Evolutionary conservation across 176 grass and related monocot genomes (phyloP).

Genomic region (Oryza officinalis): DNA sequence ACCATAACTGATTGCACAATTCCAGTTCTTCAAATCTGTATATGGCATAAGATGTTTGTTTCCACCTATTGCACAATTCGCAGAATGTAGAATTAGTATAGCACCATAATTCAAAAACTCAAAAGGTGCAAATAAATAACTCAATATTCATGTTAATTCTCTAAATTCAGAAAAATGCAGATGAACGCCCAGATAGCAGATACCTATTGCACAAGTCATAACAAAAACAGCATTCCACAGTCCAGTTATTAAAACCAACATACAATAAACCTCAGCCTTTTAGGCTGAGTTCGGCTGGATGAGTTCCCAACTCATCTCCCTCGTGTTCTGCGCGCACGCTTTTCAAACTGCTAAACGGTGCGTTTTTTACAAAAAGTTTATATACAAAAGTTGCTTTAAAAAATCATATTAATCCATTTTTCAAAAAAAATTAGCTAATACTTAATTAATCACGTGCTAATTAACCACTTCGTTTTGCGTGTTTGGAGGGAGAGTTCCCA

Average conservation of each 20-base stretch:
- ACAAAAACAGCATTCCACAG: background rate
- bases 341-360: too few species aligned
- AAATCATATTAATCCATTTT: too few species aligned
- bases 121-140: constrained; percentile 5
- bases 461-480: too few species aligned
- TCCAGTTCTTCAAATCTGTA: constrained; percentile 81
- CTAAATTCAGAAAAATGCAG: constrained; percentile 12
- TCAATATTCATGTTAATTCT: constrained; percentile 17
- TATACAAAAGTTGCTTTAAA: too few species aligned
- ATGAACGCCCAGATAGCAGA: constrained; percentile 1
- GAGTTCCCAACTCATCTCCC: too few species aligned
- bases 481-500: too few species aligned
- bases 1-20: constrained; percentile 81
- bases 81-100: constrained; percentile 30
- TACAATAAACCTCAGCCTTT: background rate
- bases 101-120: constrained; percentile 14
- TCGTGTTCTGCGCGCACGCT: too few species aligned
- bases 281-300: too few species aligned
- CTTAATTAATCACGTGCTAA: too few species aligned
- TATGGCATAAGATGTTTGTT: constrained; percentile 55
- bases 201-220: background rate
- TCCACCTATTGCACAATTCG: constrained; percentile 50
- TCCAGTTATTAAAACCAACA: constrained; percentile 8
- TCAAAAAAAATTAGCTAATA: too few species aligned
- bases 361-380: too few species aligned